phyloP scores from a whole-genome alignment of 495 filamentous ascomycete genomes.

The Penicillium chermesinum region DNA sequence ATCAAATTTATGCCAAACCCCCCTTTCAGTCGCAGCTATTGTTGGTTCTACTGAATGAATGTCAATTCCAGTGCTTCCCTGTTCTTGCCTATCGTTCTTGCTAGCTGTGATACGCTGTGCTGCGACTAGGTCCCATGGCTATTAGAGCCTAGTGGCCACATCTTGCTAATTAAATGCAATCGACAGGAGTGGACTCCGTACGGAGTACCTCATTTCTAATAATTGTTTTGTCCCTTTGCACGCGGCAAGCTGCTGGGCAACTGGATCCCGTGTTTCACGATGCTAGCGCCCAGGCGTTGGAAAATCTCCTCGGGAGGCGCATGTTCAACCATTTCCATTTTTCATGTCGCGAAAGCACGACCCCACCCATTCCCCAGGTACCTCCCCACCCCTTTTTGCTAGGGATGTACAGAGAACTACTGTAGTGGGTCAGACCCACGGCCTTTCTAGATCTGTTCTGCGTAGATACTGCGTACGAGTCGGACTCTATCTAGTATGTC shows the following conservation, averaged over 20 bases:
- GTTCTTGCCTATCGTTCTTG: not conserved
- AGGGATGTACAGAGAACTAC: not conserved
- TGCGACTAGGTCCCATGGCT: not conserved
- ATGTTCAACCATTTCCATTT: conserved; percentile 8
- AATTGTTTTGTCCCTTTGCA: not conserved
- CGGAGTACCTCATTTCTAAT: no score
- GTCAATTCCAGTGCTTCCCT: not conserved
- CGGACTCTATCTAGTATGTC: no score
- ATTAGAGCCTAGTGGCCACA: no score
- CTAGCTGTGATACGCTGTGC: not conserved
- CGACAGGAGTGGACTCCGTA: no score
- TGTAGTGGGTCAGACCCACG: not conserved
- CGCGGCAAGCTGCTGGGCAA: conserved; percentile 1
- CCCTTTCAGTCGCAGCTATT: no score
- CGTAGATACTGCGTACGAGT: no score
- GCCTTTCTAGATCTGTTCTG: not conserved
- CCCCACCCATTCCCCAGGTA: not conserved
- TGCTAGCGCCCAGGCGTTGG: conserved; percentile 9
- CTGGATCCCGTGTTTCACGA: conserved; percentile 14
- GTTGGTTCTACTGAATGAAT: no score
- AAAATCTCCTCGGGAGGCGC: conserved; percentile 9
- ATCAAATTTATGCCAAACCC: not conserved
- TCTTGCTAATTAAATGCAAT: not conserved
- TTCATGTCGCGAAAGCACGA: not conserved
- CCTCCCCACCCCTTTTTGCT: not conserved